Base-by-base conservation (phyloP, 805 yeast genomes). In the Candida sphagnicola region DNA sequence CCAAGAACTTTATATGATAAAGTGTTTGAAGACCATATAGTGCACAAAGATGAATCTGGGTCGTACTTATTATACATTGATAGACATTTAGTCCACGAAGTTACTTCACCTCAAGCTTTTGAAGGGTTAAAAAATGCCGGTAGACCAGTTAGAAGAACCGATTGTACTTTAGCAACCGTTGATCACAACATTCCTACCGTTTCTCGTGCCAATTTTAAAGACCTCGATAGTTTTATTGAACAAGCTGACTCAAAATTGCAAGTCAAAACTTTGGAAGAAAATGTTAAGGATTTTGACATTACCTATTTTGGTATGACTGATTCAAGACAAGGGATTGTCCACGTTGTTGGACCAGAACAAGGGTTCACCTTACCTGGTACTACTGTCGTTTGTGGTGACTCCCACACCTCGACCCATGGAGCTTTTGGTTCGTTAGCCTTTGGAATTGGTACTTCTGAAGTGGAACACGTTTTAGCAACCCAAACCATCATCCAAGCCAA, bases 391-490 rank as follows among this genome's bases (percentile, higher is more conserved):
- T 93, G 99, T 69, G 99, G 99, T 64, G 99, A 93, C 63, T 89
- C 97, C 3, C 99, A 93, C 62, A 93, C 99, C 18, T 88, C 97
- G 3, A 93, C 99, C 1, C 99, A 93, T 59, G 99, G 99, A 54
- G 99, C 99, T 31, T 93, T 93, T 59, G 99, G 99, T 46, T 72
- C 98, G 8, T 75, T 93, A 41, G 99, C 99, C 10, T 93, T 93
- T 55, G 99, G 99, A 69, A 93, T 93, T 57, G 99, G 99, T 61
- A 93, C 99, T 41, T 90, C 97, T 11, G 99, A 93, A 70, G 99
- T 93, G 39, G 99, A 93, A 72, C 99, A 93, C 62, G 99, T 93
- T 43, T 72, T 93, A 57, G 99, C 99, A 37, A 93, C 99, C 3
- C 99, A 93, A 71, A 90, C 98, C 21, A 69, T 88, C 43, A 86